phyloP scores from a whole-genome alignment of 495 filamentous ascomycete species.

The Coniosporium apollinis region DNA sequence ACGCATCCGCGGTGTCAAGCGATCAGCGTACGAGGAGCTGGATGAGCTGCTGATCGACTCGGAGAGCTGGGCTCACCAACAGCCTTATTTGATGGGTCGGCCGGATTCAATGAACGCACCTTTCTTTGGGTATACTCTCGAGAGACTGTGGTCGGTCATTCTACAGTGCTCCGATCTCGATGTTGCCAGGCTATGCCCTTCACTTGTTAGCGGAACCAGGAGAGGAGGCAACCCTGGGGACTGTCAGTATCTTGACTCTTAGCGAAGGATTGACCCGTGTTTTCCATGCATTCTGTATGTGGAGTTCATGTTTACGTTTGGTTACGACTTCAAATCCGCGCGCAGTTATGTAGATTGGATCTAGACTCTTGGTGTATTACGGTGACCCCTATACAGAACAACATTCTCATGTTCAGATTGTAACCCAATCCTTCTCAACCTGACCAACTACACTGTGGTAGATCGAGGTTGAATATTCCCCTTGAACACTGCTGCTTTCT shows the following conservation, averaged over 20 bases:
- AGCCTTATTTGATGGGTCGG: conserved; percentile 12
- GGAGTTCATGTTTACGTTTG: no score
- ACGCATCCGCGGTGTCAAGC: conserved; percentile 23
- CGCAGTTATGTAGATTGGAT: no score
- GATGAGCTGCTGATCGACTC: conserved; percentile 18
- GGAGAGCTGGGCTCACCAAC: conserved; percentile 18
- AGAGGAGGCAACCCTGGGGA: conserved; percentile 16
- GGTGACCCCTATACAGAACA: no score
- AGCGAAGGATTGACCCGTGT: no score
- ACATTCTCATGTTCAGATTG: no score
- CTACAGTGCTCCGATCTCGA: conserved; percentile 23
- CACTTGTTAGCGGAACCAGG: conserved; percentile 19
- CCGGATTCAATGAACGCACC: conserved; percentile 21
- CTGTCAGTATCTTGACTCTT: conserved; percentile 26
- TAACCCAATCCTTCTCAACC: no score
- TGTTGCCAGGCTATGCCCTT: conserved; percentile 23
- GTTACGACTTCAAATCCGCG: no score
- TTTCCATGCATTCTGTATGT: no score
- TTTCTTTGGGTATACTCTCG: conserved; percentile 27
- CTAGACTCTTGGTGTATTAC: no score
- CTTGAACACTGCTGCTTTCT: no score
- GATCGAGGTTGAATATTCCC: no score
- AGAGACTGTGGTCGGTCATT: conserved; percentile 27
- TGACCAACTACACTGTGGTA: no score
- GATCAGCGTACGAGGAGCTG: conserved; percentile 19